A percentile compares a stretch with the other conserved stretches of the same genome.
Evolutionary conservation across 169 alveolate species (phyloP).

Genomic region (Toxoplasma gondii): DNA sequence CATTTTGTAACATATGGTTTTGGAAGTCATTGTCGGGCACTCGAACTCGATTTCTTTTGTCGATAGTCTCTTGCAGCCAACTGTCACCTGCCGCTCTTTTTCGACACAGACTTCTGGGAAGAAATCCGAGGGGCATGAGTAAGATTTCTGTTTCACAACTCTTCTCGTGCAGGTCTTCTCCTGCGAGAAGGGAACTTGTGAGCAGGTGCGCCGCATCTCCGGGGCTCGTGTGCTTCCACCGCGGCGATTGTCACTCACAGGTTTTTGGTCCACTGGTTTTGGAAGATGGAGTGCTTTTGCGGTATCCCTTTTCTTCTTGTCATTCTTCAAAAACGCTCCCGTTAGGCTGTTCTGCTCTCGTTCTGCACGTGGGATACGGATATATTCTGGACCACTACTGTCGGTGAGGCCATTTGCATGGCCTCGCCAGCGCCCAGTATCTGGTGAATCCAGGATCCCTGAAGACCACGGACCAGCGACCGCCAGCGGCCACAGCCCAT

Average conservation of each 20-base stretch:
- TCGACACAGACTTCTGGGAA: slow-evolving; percentile 33
- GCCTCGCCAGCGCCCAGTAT: background rate
- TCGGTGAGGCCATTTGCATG: background rate
- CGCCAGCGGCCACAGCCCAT: background rate
- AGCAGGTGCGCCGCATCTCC: slow-evolving; percentile 33
- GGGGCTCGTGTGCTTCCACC: background rate
- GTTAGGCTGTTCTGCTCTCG: background rate
- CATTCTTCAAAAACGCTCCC: background rate
- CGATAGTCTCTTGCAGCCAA: background rate
- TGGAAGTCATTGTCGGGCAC: slow-evolving; percentile 22
- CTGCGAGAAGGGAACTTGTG: slow-evolving; percentile 14
- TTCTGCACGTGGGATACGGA: background rate
- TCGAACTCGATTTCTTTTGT: background rate
- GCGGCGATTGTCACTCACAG: background rate
- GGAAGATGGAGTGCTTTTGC: no score
- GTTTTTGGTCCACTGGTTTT: background rate
- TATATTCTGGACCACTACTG: background rate
- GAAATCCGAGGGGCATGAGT: slow-evolving; percentile 33
- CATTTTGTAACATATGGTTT: background rate
- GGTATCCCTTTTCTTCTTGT: background rate
- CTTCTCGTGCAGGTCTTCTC: background rate
- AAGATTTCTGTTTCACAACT: background rate
- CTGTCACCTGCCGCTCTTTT: background rate
- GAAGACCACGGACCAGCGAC: background rate
- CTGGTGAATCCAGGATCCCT: background rate